Conservation (phyloP, 345 rosid genomes). For the Laguncularia racemosa region DNA sequence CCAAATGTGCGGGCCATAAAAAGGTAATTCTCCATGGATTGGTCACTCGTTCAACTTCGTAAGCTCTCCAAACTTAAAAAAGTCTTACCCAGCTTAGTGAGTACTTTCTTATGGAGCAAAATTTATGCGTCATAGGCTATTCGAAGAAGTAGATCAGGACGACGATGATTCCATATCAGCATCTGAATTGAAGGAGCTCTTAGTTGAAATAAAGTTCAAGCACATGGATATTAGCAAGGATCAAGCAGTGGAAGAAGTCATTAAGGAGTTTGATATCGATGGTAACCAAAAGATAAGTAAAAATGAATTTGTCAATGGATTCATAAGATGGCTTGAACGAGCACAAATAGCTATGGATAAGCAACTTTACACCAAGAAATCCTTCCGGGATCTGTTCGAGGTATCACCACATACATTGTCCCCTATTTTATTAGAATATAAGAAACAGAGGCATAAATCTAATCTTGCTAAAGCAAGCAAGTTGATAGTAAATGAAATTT, state of each 20-base stretch:
- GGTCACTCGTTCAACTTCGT: no score
- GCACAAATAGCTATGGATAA: slow-evolving; percentile 11
- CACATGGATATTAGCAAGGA: slow-evolving; percentile 10
- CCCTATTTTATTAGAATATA: no score
- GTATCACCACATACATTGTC: background rate
- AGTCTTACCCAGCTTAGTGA: background rate
- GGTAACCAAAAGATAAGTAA: slow-evolving; percentile 16
- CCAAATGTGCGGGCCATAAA: slow-evolving; percentile 20
- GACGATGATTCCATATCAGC: slow-evolving; percentile 13
- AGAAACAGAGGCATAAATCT: no score
- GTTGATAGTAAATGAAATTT: no score
- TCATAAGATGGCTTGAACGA: slow-evolving; percentile 25
- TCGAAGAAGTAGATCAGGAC: slow-evolving; percentile 22
- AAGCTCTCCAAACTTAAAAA: background rate
- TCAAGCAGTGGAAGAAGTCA: slow-evolving; percentile 20
- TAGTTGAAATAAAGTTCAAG: slow-evolving; percentile 22
- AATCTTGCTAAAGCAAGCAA: no score
- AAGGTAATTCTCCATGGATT: no score
- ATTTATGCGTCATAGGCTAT: slow-evolving; percentile 14
- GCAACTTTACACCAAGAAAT: background rate
- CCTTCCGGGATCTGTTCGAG: slow-evolving; percentile 9
- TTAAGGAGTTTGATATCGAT: slow-evolving; percentile 26
- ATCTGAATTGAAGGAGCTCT: slow-evolving; percentile 19
- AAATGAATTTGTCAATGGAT: slow-evolving; percentile 21
- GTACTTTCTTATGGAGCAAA: no score